Evolutionary conservation across 768 basidiomycete genomes (phyloP), one percentile per base, ranked within the genome.

Genomic region (Melanogaster broomeanus): DNA sequence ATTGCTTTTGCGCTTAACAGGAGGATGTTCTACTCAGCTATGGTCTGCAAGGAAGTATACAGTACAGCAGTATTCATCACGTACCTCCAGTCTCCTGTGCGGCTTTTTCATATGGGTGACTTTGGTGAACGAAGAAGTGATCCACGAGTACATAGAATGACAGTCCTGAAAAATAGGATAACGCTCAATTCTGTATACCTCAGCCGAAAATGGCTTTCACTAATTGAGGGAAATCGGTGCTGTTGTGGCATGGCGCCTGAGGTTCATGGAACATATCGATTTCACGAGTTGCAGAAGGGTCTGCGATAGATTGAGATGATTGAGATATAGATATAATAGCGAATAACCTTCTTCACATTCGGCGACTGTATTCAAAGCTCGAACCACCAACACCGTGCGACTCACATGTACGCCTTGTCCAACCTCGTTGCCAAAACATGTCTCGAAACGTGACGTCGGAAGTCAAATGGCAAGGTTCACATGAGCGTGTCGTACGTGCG

Each of bases 351-450:
- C 74, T 93, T 93, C 56, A 83, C 78, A 15, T 68, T 71, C 2
- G 92, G 93, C 64, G 93, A 93, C 3, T 69, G 60, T 86, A 92
- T 70, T 94, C 93, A 59, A 94, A 94, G 90, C 92, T 18, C 92
- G 91, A 21, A 94, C 65, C 3, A 94, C 92, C 49, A 94, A 77
- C 3, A 90, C 92, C 16, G 82, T 78, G 15, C 72, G 61, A 4
- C 90, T 91, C 44, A 72, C 76, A 21, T 74, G 73, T 49, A 93
- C 71, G 61, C 77, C 72, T 47, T 39, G 58, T 15, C 61, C 61
- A 39, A 76, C 61, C 39, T 70, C 73, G 21, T 52, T 44, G 3
- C 55, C 52, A 44, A 67, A 60, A 57, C 74, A n/a, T 75, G 11
- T 70, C 70, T 45, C 76, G 77, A 55, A n/a, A 91, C 72, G 9